Conservation (phyloP, 495 filamentous ascomycete species). For the Aspergillus funiculosus region DNA sequence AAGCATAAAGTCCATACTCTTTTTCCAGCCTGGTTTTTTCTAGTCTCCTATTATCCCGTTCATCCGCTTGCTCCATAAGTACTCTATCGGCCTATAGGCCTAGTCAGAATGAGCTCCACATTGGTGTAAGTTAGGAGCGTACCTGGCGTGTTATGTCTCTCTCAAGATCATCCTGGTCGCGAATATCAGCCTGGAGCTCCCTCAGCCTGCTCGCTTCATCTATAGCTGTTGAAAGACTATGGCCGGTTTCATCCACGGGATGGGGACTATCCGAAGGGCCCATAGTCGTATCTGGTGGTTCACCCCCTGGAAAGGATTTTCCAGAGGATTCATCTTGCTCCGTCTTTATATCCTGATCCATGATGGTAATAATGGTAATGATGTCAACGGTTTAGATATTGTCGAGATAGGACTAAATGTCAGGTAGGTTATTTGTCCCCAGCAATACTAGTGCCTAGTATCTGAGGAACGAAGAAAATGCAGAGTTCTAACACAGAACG, state of each 20-base stretch:
- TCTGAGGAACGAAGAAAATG: too few relatives aligned
- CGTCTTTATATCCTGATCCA: slow-evolving; percentile 6
- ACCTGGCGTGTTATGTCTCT: slow-evolving; percentile 60
- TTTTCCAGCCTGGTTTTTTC: slow-evolving; percentile 65
- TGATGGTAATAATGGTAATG: not conserved
- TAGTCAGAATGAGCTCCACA: slow-evolving; percentile 6
- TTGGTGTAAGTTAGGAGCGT: not conserved
- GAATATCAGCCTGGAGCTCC: slow-evolving; percentile 64
- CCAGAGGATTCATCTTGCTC: not conserved
- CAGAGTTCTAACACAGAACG: too few relatives aligned
- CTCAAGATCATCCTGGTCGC: slow-evolving; percentile 80
- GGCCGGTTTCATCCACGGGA: not conserved
- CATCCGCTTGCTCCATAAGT: slow-evolving; percentile 76
- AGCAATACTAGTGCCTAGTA: too few relatives aligned
- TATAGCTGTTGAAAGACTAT: not conserved
- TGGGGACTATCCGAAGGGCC: not conserved
- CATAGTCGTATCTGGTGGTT: not conserved
- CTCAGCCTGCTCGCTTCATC: slow-evolving; percentile 58
- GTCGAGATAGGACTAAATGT: not conserved
- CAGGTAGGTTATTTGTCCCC: not conserved
- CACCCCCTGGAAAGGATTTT: not conserved
- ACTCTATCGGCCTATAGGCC: slow-evolving; percentile 60
- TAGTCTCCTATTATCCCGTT: slow-evolving; percentile 78
- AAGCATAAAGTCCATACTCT: slow-evolving; percentile 32
- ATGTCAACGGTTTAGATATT: not conserved